Evolutionary conservation across 257 asterid species (phyloP), one percentile per base, ranked within the genome.

Genomic region (Euphrasia confusa): DNA sequence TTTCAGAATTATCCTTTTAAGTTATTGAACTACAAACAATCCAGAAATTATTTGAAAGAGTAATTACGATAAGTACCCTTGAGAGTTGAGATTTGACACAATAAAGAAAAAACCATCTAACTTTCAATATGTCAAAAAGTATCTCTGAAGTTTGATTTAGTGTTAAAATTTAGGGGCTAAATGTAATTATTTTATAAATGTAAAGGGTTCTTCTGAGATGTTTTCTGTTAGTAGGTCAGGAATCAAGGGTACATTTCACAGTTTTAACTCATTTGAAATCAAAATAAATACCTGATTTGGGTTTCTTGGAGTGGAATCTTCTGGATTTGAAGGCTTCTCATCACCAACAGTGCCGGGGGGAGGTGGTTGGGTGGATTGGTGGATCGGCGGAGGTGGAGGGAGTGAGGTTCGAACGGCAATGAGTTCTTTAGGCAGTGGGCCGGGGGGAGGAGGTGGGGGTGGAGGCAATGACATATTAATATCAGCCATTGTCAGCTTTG

Each of bases 361-460:
- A 14, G 83, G 90, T 42, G 90, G 95, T 2, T 78, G 95, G 67
- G 71, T 68, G 76, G 92, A 74, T 59, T 72, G 86, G 63, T 59
- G 85, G 60, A 76, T 54, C 18, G 86, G 79, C 37, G 84, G 86
- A 10, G 95, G 87, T 24, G 93, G 89, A 64, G 94, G 89, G 64
- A 78, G 82, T 54, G 84, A 69, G 37, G 75, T 71, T 15, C 67
- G 84, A 74, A 26, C 73, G 69, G 78, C 74, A 67, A 79, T 72
- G 72, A 79, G 74, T 74, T 86, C 95, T 71, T 81, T 91, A 35
- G 95, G 54, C 54, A 15, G 94, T 4, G 97, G 95, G 69, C 95
- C 95, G 7, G 97, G 95, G 35, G 97, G 97, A 4, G 96, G 97
- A 90, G 96, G 1, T 4, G 96, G 98, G 28, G 83, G 89, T 32